A percentile compares a stretch with the other conserved stretches of the same genome.
phyloP scores from a whole-genome alignment of 2,329 filamentous ascomycete genomes.

The Coniochaeta hoffmannii region DNA sequence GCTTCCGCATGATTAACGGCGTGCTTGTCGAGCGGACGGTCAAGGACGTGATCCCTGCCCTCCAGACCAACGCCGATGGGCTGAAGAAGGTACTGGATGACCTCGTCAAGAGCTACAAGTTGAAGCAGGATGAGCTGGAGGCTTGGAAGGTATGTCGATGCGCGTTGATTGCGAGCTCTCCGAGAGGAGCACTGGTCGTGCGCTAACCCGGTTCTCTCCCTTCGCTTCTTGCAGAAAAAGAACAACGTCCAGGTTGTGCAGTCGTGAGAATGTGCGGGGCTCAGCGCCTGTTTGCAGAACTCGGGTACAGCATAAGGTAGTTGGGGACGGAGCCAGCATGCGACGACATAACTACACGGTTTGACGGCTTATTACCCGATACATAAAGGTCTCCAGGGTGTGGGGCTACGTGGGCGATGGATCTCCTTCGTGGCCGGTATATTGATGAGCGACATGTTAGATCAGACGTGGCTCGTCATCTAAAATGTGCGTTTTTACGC shows the following conservation, averaged over 20 bases:
- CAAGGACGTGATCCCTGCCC: slow-evolving; percentile 80
- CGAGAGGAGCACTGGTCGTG: not conserved
- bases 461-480: no score
- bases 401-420: no score
- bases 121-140: slow-evolving; percentile 90
- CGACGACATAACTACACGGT: no score
- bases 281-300: no score
- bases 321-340: no score
- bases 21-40: slow-evolving; percentile 92
- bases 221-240: slow-evolving; percentile 58
- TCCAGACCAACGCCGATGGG: slow-evolving; percentile 91
- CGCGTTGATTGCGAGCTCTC: slow-evolving; percentile 4
- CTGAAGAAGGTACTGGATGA: slow-evolving; percentile 92
- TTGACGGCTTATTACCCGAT: no score
- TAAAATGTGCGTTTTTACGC: no score
- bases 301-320: no score
- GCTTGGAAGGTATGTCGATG: slow-evolving; percentile 82
- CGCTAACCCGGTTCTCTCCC: slow-evolving; percentile 6
- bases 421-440: no score
- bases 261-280: no score
- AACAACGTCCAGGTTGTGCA: slow-evolving; percentile 84
- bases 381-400: no score
- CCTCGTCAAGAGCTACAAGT: slow-evolving; percentile 92
- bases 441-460: no score
- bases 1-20: slow-evolving; percentile 97